Evolutionary conservation across 176 grass and related monocot species (phyloP).

Genomic region (Dactylis glomerata): DNA sequence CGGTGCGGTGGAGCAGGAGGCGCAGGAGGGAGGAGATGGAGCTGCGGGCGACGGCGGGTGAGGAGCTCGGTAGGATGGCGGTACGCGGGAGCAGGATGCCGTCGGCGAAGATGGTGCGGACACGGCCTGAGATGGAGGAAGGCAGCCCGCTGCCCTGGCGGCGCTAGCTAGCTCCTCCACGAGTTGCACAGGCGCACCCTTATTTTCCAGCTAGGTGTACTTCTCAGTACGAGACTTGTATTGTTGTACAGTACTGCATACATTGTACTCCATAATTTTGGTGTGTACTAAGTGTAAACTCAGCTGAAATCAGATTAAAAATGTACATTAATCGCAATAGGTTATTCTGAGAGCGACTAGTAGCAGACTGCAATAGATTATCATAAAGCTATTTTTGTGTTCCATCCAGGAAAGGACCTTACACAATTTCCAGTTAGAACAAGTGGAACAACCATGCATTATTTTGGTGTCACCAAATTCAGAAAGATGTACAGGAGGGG

Average conservation of each 20-base stretch:
- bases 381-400: not conserved
- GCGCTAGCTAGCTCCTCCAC: not conserved
- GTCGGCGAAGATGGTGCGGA: constrained; percentile 39
- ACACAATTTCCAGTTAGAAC: not conserved
- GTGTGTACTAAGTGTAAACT: not conserved
- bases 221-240: not conserved
- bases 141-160: constrained; percentile 22
- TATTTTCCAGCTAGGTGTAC: not conserved
- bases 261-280: not conserved
- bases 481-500: not conserved
- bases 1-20: constrained; percentile 34
- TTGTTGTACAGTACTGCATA: not conserved
- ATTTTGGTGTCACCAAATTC: not conserved
- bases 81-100: constrained; percentile 51
- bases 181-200: not conserved
- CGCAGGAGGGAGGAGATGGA: constrained; percentile 58
- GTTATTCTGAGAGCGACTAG: not conserved
- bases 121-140: constrained; percentile 31
- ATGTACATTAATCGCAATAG: not conserved
- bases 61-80: constrained; percentile 40
- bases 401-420: not conserved
- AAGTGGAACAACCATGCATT: not conserved
- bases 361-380: not conserved
- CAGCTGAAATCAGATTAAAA: not conserved
- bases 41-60: not conserved